Percentiles rank a stretch among this genome's conserved stretches.
These are phyloP conservation scores for Schwanniomyces yamadae DNA, from an alignment of 805 yeast genomes.

Conservation along the genomic window DNA sequence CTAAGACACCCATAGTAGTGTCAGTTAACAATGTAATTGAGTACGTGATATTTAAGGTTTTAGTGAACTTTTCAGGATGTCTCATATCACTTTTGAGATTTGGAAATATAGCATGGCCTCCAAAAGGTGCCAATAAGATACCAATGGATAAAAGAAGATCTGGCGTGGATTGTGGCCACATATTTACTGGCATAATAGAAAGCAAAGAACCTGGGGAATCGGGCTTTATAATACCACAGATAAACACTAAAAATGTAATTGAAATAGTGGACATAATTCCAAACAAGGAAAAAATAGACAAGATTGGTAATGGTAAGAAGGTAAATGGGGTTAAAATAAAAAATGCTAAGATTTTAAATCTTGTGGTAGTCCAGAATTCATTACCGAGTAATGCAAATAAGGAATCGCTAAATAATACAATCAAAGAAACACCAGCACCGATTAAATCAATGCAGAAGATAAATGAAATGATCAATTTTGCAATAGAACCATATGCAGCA, in stretches of 20 bases:
- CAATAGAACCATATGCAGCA: conserved; percentile 78
- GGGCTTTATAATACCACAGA: conserved; percentile 62
- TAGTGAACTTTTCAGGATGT: conserved; percentile 57
- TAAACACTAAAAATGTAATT: conserved; percentile 55
- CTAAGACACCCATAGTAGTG: conserved; percentile 61
- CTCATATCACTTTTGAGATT: conserved; percentile 74
- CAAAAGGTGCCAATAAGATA: conserved; percentile 74
- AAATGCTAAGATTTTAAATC: conserved; percentile 68
- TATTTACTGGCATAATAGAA: conserved; percentile 59
- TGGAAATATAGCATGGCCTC: conserved; percentile 84
- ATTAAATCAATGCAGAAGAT: conserved; percentile 74
- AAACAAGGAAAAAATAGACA: conserved; percentile 65
- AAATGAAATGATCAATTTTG: conserved; percentile 69
- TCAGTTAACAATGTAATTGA: conserved; percentile 60
- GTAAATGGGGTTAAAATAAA: conserved; percentile 78
- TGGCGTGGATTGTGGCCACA: conserved; percentile 57
- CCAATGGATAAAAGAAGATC: conserved; percentile 61
- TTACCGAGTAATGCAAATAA: conserved; percentile 59
- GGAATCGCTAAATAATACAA: conserved; percentile 84
- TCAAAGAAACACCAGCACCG: conserved; percentile 79
- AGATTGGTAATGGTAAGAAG: conserved; percentile 69
- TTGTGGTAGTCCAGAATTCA: conserved; percentile 36
- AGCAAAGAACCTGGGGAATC: conserved; percentile 74
- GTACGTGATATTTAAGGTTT: conserved; percentile 58
- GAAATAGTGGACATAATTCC: conserved; percentile 73